Percentiles rank a stretch among this genome's conserved stretches.
Evolutionary conservation across 805 yeast genomes (phyloP).

Genomic region (Torulaspora gathmanii): DNA sequence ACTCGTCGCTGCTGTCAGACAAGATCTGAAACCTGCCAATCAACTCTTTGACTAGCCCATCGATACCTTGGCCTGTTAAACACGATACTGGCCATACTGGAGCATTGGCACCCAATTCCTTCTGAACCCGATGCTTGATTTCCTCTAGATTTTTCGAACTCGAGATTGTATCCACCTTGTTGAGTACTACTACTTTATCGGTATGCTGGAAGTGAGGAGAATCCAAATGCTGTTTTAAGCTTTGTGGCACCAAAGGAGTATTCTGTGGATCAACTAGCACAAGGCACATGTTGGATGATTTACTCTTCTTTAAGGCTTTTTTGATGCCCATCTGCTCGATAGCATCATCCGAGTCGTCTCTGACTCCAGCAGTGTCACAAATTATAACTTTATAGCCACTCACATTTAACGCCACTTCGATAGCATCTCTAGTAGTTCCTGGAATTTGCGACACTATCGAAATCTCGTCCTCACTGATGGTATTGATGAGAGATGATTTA

Average conservation of each 20-base stretch:
- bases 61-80: conserved; percentile 50
- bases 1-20: conserved; percentile 43
- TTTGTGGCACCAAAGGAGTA: conserved; percentile 31
- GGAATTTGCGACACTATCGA: conserved; percentile 89
- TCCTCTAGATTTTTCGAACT: conserved; percentile 16
- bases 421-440: conserved; percentile 89
- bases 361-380: conserved; percentile 91
- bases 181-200: conserved; percentile 43
- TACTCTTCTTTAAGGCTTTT: conserved; percentile 61
- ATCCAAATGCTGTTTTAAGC: conserved; percentile 31
- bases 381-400: conserved; percentile 77
- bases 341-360: conserved; percentile 47
- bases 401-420: conserved; percentile 76
- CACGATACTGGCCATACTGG: conserved; percentile 55
- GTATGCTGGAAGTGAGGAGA: conserved; percentile 13
- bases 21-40: conserved; percentile 45
- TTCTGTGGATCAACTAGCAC: conserved; percentile 44
- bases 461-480: conserved; percentile 70
- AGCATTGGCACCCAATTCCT: conserved; percentile 14
- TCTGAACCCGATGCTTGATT: conserved; percentile 24
- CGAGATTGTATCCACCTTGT: conserved; percentile 52
- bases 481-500: conserved; percentile 78
- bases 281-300: conserved; percentile 64
- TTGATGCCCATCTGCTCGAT: conserved; percentile 79
- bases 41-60: conserved; percentile 41